Evolutionary conservation across 352 stramenopile genomes (phyloP), one percentile per base, ranked within the genome.

Genomic region (Pythium monospermum): DNA sequence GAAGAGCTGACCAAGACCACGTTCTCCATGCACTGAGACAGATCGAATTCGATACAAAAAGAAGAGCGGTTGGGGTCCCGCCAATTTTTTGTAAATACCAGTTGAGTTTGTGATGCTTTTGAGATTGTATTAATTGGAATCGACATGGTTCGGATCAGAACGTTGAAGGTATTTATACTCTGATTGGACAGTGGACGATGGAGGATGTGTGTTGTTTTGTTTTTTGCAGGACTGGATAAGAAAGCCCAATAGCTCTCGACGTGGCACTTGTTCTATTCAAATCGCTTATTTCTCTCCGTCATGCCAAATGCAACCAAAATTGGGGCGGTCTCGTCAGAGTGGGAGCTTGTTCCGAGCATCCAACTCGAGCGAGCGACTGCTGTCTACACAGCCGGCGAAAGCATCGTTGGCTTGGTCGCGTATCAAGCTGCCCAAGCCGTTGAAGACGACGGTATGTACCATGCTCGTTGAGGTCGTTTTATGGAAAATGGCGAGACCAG

Each of bases 1-100:
- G 46, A 53, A 26, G 18, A 40, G 44, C 28, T 43, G 6, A 15
- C 37, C 19, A 11, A 43, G 18, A 43, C 37, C 37, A 43, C 23
- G 37, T 43, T 43, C 37, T 22, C 7, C 37, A 22, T 43, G 19
- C 8, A 5, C 18, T 43, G 36, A 41, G n/a, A 39, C 33, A 13
- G 21, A 15, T 39, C 33, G 13, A 16, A 13, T 15, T 39, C 13
- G 33, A 39, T 18, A 21, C 33, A 39, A 21, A 4, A 39, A 6
- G 6, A 40, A 8, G 18, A 39, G 1, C 12, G 12, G 2, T 21
- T 35, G 22, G 21, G 15, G 32, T 53, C 35, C 35, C 23, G 21
- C n/a, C n/a, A 41, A 19, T 25, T 19, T 16, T 25, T 25, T 16
- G 23, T 41, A 19, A 41, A 23, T 16, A 19, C 35, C 35, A 25